A percentile compares a stretch with the other conserved stretches of the same genome.
These are phyloP conservation scores for Abelmoschus esculentus DNA, from an alignment of 345 rosid genomes.

Conservation along the genomic window DNA sequence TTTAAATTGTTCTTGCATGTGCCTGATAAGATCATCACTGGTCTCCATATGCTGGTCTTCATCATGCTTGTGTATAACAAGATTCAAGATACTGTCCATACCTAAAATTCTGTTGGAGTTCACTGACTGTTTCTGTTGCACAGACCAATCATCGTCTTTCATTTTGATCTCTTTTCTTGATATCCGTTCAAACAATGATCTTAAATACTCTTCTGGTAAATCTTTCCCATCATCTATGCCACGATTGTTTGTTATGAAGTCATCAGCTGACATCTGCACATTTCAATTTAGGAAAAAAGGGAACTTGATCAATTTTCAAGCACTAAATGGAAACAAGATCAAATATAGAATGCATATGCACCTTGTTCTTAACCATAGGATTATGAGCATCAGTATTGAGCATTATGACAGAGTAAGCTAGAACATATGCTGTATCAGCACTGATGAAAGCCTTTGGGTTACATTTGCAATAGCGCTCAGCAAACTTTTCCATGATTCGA, in stretches of 20 bases:
- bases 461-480: slow-evolving; percentile 94
- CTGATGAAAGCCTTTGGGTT: slow-evolving; percentile 87
- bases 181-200: slow-evolving; percentile 84
- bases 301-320: slow-evolving; percentile 19
- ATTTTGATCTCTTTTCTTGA: slow-evolving; percentile 93
- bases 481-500: slow-evolving; percentile 96
- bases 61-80: slow-evolving; percentile 86
- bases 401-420: slow-evolving; percentile 94
- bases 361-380: slow-evolving; percentile 97
- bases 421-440: slow-evolving; percentile 98
- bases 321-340: slow-evolving; percentile 19
- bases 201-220: slow-evolving; percentile 81
- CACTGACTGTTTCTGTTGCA: slow-evolving; percentile 71
- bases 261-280: slow-evolving; percentile 95
- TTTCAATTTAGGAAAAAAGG: slow-evolving; percentile 15
- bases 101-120: slow-evolving; percentile 80
- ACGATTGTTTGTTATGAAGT: slow-evolving; percentile 88
- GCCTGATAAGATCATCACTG: slow-evolving; percentile 94
- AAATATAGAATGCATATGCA: slow-evolving; percentile 24
- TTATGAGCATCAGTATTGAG: slow-evolving; percentile 98
- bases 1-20: slow-evolving; percentile 96
- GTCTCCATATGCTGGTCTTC: slow-evolving; percentile 75
- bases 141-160: slow-evolving; percentile 81
- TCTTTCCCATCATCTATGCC: slow-evolving; percentile 99
- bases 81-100: slow-evolving; percentile 82